Conservation (phyloP, 805 yeast species). For the Wickerhamiella musiphila region DNA sequence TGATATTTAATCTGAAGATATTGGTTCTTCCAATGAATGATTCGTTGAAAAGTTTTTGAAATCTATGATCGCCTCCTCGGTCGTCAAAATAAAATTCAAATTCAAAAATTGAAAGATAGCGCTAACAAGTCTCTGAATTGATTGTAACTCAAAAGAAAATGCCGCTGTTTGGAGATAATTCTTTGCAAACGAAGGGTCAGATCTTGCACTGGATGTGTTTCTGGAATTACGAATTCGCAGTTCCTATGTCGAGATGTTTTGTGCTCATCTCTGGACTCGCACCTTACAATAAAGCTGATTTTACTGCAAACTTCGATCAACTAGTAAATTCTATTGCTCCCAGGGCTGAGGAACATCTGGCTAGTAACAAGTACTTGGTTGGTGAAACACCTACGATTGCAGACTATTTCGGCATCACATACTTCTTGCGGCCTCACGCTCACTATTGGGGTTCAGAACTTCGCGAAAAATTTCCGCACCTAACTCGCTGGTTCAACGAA, state of each 20-base stretch:
- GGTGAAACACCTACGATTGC: conserved; percentile 53
- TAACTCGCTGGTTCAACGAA: conserved; percentile 58
- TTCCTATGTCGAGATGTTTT: conserved; percentile 37
- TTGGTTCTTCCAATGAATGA: too few relatives aligned
- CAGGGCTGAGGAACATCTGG: conserved; percentile 29
- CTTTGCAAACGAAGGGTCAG: conserved; percentile 26
- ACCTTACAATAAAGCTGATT: conserved; percentile 65
- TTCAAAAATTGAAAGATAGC: not conserved
- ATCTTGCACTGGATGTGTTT: conserved; percentile 67
- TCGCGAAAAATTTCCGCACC: conserved; percentile 44
- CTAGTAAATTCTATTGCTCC: conserved; percentile 13
- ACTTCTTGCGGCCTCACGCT: conserved; percentile 37
- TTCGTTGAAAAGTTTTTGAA: too few relatives aligned
- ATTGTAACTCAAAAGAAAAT: too few relatives aligned
- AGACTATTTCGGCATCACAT: conserved; percentile 39
- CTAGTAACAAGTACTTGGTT: conserved; percentile 47
- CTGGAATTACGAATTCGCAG: conserved; percentile 48
- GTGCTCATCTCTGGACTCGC: conserved; percentile 41
- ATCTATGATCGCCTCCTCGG: too few relatives aligned
- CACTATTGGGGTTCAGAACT: conserved; percentile 45
- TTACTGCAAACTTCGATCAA: conserved; percentile 31
- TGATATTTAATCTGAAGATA: conserved; percentile 13
- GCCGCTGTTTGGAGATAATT: conserved; percentile 1
- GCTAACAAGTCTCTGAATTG: not conserved
- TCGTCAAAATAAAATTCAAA: too few relatives aligned